phyloP scores from a whole-genome alignment of 768 basidiomycete genomes.

The Kwoniella bestiolae region DNA sequence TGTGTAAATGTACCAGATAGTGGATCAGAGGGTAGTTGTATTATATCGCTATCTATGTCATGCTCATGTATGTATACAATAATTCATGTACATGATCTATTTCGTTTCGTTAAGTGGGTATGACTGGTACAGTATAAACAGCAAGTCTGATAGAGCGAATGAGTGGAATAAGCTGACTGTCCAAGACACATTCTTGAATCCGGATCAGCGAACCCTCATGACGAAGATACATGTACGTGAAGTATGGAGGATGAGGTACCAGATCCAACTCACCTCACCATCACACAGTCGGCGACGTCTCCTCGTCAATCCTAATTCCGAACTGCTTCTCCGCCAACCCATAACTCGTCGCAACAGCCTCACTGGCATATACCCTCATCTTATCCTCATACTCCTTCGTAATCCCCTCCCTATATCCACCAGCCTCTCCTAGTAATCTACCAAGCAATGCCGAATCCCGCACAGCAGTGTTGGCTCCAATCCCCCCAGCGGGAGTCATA shows the following conservation, averaged over 20 bases:
- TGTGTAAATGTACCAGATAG: too few relatives aligned
- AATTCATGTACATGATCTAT: neutral
- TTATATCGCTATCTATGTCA: too few relatives aligned
- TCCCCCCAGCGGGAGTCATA: constrained; percentile 41
- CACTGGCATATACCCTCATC: constrained; percentile 35
- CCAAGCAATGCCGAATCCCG: constrained; percentile 33
- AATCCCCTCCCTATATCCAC: constrained; percentile 28
- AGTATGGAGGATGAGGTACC: neutral
- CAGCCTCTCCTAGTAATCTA: constrained; percentile 19
- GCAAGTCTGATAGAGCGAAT: too few relatives aligned
- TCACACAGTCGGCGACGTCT: constrained; percentile 2
- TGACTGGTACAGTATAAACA: too few relatives aligned
- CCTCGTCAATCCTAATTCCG: constrained; percentile 9
- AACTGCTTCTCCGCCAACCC: constrained; percentile 19
- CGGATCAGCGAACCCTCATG: neutral
- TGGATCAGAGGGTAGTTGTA: too few relatives aligned
- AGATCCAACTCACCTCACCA: neutral
- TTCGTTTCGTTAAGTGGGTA: neutral
- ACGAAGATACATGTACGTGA: neutral
- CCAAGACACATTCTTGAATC: neutral
- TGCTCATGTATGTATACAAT: neutral
- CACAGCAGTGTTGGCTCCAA: constrained; percentile 38
- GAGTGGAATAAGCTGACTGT: neutral
- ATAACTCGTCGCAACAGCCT: constrained; percentile 32
- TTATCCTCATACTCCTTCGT: constrained; percentile 38